phyloP scores from a whole-genome alignment of 192 early-diverging fungal species.

The Entomortierella lignicola region DNA sequence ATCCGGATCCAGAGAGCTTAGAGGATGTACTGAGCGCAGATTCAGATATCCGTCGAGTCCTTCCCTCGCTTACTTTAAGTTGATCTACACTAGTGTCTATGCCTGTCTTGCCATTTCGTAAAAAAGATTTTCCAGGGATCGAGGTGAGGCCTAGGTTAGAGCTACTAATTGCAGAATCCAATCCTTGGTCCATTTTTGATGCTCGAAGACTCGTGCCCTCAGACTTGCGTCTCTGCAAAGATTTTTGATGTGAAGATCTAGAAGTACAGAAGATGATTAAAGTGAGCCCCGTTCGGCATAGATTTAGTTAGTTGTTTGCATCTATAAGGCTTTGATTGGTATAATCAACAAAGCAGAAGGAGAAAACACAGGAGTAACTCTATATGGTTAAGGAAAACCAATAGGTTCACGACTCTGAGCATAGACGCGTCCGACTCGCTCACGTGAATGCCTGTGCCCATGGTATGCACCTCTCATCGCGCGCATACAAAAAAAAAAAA shows the following conservation, averaged over 20 bases:
- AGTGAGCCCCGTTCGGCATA: not conserved
- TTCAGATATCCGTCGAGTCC: slow-evolving; percentile 47
- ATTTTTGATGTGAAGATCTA: slow-evolving; percentile 18
- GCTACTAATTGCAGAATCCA: not conserved
- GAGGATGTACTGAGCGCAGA: slow-evolving; percentile 35
- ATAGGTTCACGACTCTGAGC: no score
- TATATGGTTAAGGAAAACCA: no score
- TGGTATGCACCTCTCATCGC: no score
- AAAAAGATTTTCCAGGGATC: slow-evolving; percentile 10
- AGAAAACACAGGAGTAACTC: not conserved
- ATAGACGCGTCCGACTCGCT: no score
- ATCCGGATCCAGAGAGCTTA: slow-evolving; percentile 18
- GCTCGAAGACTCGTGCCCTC: slow-evolving; percentile 42
- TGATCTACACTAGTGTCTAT: slow-evolving; percentile 45
- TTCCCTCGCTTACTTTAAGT: slow-evolving; percentile 38
- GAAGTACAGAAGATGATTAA: not conserved
- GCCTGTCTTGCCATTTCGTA: slow-evolving; percentile 17
- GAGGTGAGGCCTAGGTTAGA: slow-evolving; percentile 9
- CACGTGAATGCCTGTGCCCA: no score
- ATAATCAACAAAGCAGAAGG: not conserved
- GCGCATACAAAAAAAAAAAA: no score
- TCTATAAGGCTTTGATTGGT: no score
- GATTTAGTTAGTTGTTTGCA: not conserved
- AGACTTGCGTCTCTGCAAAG: slow-evolving; percentile 46
- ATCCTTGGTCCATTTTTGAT: slow-evolving; percentile 25